Base-by-base conservation (phyloP, 352 stramenopile genomes). In the Thraustochytrium striatum region DNA sequence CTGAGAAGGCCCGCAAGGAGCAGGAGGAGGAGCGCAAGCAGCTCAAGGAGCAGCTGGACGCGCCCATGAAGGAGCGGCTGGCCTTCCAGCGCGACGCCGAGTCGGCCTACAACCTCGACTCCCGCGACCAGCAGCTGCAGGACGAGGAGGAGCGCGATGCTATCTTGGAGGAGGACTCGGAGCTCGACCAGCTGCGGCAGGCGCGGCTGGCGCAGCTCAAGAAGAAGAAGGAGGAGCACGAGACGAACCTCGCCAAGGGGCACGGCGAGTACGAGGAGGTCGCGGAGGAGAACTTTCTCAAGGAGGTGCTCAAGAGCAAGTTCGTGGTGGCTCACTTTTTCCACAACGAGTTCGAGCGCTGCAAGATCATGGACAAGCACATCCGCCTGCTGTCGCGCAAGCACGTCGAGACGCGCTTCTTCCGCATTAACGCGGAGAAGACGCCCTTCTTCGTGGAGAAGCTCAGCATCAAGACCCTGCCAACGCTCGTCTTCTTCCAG, bases 291-390 rank as follows among this genome's bases (percentile, higher is more conserved):
- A 25, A 81, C 28, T 78, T 81, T 28, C 72, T 81, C 19, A 62
- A 43, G 32, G 43, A 50, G 21, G 68, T 81, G 19, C n/a, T 62
- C 7, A 43, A 52, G 7, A 52, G 58, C 43, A 59, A 81, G 32
- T 81, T 81, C 41, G 41, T n/a, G 9, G 72, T 81, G 59, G 70
- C 30, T 32, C 70, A 80, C 70, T 80, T 80, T 57, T 81, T 41
- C 28, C 94, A 98, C 84, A 88, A 93, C 36, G 95, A 98, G 78
- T 98, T 98, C 87, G 90, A 97, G 85, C 87, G 90, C 32, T 98
- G 93, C 87, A 97, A 97, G 85, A 94, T 99, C 82, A 97, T 98
- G 92, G 93, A 98, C 84, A 95, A 92, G 83, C 89, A 94, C 82
- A 85, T 95, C 32, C 85, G 86, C 41, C 82, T 90, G 19, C 82